Base-by-base conservation (phyloP, 2,329 filamentous ascomycete species). In the Alternaria triticina region DNA sequence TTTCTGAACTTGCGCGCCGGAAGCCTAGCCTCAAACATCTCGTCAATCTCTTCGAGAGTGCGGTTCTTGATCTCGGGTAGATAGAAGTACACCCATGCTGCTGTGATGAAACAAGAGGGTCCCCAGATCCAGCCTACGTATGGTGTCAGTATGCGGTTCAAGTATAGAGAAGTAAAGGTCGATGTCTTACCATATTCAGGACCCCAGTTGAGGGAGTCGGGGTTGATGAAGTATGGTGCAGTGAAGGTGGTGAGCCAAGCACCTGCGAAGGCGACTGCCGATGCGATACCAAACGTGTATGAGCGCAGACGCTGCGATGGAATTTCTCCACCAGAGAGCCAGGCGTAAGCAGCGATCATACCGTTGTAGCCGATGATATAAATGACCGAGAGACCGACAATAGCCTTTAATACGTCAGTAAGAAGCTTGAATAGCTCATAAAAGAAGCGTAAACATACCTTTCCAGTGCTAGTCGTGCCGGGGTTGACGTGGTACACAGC, bases 161-260 rank as follows among this genome's bases (percentile, higher is more conserved):
- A 5, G 10, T 9, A 2, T 7, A 12, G 22, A 17, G 10, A 13
- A 5, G 10, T 4, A 5, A 9, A 6, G 13, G 4, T 33, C 1
- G 11, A 12, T 6, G 27, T 58, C 70, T 20, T 72, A 74, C 74
- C 74, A 56, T 88, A 88, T 70, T 85, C 87, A 0, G 86, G 86
- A 0, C 87, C 86, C 86, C 86, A 89, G 66, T 85, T 84, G 9
- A 89, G 75, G 0, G 84, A 79, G 22, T 81, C 75, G 0, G 84
- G 84, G 65, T 88, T 88, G 76, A 89, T 88, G 67, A 89, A 88
- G 69, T 88, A 88, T 0, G 86, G 86, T 0, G 86, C 85, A 0
- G 86, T 77, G 67, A 88, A 88, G 0, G 85, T 87, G 0, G 85
- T 84, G 8, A 86, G 79, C 86, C 86, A 88, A 20, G 86, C 86